phyloP scores from a whole-genome alignment of 345 rosid species.

The Durio zibethinus region DNA sequence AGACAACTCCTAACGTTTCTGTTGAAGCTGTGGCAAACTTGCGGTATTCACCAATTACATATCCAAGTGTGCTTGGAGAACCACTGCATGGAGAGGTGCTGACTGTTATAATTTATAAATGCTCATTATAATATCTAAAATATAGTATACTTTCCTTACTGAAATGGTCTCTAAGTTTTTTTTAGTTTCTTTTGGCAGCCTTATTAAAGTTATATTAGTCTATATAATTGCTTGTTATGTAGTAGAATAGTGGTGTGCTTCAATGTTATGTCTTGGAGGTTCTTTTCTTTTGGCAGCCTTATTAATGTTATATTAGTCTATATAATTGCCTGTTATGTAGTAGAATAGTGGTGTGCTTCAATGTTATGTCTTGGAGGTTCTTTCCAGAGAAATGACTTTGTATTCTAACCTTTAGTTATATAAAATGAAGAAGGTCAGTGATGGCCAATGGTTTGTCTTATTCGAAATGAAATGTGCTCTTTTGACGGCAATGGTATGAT shows the following conservation, averaged over 20 bases:
- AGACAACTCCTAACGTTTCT: constrained; percentile 61
- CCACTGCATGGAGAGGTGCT: constrained; percentile 95
- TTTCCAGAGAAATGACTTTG: background rate
- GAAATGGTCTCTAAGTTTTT: background rate
- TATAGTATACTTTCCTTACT: background rate
- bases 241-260: background rate
- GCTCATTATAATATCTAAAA: background rate
- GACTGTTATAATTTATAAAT: background rate
- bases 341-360: background rate
- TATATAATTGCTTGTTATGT: background rate
- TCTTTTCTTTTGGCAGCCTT: constrained; percentile 8
- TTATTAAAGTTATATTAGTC: background rate
- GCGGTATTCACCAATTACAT: constrained; percentile 88
- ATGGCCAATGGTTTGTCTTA: background rate
- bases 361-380: background rate
- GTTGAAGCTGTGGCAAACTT: constrained; percentile 67
- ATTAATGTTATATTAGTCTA: background rate
- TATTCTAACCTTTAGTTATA: background rate
- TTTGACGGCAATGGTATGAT: background rate
- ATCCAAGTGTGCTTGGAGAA: constrained; percentile 97
- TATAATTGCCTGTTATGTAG: background rate
- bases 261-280: constrained; percentile 1
- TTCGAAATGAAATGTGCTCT: background rate
- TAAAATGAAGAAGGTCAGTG: background rate
- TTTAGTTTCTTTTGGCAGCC: background rate